Conservation (phyloP, 257 asterid genomes). For the Solanum virginianum region DNA sequence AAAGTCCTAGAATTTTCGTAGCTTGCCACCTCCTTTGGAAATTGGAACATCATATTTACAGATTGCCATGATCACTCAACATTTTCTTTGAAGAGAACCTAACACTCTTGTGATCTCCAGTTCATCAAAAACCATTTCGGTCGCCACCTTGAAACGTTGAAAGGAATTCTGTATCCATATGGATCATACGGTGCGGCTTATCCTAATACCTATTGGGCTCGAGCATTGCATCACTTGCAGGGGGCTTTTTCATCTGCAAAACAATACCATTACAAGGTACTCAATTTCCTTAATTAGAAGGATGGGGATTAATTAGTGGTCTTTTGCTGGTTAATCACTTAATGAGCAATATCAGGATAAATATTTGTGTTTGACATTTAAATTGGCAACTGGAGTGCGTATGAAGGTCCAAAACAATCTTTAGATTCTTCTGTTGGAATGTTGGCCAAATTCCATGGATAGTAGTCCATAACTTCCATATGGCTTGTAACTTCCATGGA, state of each 20-base stretch:
- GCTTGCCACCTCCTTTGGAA: background rate
- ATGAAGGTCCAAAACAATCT: background rate
- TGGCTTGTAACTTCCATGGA: too few relatives aligned
- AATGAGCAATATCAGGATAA: background rate
- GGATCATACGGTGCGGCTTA: constrained; percentile 14
- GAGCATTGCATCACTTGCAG: constrained; percentile 13
- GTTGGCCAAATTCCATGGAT: too few relatives aligned
- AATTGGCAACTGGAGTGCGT: background rate
- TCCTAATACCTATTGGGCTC: constrained; percentile 29
- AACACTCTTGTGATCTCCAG: constrained; percentile 16
- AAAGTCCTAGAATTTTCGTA: background rate
- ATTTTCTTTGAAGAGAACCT: background rate
- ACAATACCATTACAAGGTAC: constrained; percentile 69
- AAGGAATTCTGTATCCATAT: constrained; percentile 26
- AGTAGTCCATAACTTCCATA: too few relatives aligned
- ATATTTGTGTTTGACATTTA: background rate
- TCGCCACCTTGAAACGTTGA: constrained; percentile 17
- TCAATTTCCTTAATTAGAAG: background rate
- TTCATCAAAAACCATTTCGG: constrained; percentile 14
- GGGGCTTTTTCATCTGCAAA: constrained; percentile 33
- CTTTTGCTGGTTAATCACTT: background rate
- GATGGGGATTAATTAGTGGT: background rate
- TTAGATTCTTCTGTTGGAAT: background rate
- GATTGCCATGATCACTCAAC: background rate
- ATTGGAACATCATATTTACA: background rate